Evolutionary conservation across 2,329 filamentous ascomycete genomes (phyloP).

Genomic region (Talaromyces sp.): DNA sequence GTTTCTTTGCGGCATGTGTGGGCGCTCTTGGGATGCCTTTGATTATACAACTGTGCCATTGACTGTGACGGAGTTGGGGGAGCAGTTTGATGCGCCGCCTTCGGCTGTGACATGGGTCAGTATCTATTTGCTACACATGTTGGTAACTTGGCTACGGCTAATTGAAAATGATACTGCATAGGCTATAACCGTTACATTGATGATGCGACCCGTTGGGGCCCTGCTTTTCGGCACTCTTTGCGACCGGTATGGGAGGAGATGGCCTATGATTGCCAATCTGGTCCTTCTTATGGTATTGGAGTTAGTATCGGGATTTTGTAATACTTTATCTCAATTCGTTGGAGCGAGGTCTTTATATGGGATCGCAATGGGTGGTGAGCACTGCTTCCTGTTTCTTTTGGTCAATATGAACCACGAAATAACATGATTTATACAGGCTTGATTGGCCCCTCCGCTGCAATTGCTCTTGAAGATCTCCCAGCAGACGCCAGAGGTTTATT

Average conservation of each 20-base stretch:
- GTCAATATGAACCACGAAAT: not conserved
- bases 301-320: constrained; percentile 38
- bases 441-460: constrained; percentile 36
- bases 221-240: constrained; percentile 56
- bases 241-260: constrained; percentile 59
- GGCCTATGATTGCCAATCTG: constrained; percentile 39
- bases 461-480: constrained; percentile 42
- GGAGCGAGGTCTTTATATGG: constrained; percentile 39
- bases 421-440: constrained; percentile 22
- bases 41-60: constrained; percentile 67
- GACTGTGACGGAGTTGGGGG: constrained; percentile 55
- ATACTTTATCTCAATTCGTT: constrained; percentile 38
- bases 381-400: not conserved
- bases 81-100: constrained; percentile 54
- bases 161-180: not conserved
- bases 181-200: constrained; percentile 60
- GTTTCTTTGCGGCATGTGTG: constrained; percentile 41
- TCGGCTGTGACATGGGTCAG: constrained; percentile 62
- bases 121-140: not conserved
- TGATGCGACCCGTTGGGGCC: constrained; percentile 59
- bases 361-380: constrained; percentile 39
- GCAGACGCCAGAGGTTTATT: constrained; percentile 41
- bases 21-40: constrained; percentile 62
- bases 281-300: constrained; percentile 38
- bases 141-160: too few relatives aligned